Base-by-base conservation (phyloP, 202 grass and related monocot species). In the Panicum hallii region DNA sequence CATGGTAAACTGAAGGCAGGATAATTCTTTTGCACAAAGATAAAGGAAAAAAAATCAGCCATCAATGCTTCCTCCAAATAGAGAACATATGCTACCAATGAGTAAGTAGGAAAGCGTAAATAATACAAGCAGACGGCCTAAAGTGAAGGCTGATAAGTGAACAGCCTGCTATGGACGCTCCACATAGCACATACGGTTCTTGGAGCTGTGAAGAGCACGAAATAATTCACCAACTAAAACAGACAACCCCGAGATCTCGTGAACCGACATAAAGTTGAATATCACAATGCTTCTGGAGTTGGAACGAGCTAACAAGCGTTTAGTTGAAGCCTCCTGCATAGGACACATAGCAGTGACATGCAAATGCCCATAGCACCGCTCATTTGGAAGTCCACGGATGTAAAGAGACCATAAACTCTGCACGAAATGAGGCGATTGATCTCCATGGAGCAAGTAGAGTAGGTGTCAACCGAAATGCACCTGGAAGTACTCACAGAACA, bases 271-370 rank as follows among this genome's bases (percentile, higher is more conserved):
- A 46, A 70, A 70, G 38, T 2, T 54, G 64, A 53, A 11, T 9
- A 13, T 61, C 5, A 6, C 15, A 42, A 44, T 12, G 72, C 57
- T 86, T 82, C 10, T 56, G 81, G 70, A 66, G 80, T 84, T 44
- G 85, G 81, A 83, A 87, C 8, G 53, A 63, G 46, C 85, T 84
- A 87, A 84, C 45, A 6, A 77, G 61, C 75, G 66, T 87, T 75
- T 53, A 72, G 71, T 63, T 85, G 77, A 91, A 91, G 69, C 47
- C 70, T 82, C 70, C 63, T 64, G 62, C 74, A 73, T 17, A 84
- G 32, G 72, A 91, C 77, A 22, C 70, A 23, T 14, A 77, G 28
- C 26, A 70, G 55, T 77, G 71, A 82, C 58, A 74, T 10, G 50
- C 10, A 2, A 12, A 43, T 64, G 10, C 49, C 55, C 47, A 41